phyloP scores from a whole-genome alignment of 129 eudicot species.

The Lonicera japonica region DNA sequence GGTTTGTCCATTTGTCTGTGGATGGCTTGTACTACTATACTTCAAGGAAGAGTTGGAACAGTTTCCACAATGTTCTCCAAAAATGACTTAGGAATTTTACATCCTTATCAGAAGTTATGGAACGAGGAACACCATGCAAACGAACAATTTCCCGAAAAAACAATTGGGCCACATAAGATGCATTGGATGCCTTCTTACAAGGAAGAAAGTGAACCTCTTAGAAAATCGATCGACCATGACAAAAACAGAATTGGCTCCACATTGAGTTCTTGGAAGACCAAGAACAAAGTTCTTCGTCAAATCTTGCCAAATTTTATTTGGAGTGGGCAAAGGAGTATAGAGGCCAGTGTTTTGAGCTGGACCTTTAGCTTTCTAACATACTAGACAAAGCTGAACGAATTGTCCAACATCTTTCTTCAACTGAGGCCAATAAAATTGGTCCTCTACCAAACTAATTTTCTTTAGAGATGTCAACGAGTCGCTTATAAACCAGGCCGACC shows the following conservation, averaged over 20 bases:
- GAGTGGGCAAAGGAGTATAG: constrained; percentile 2
- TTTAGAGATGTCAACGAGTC: too few species aligned
- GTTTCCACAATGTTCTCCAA: neutral
- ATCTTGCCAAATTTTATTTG: neutral
- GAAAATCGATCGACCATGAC: neutral
- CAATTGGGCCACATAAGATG: too few species aligned
- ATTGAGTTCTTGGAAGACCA: neutral
- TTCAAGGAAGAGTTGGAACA: neutral
- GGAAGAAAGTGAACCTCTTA: too few species aligned
- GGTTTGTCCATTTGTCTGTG: neutral
- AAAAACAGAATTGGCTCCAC: neutral
- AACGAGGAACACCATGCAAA: neutral
- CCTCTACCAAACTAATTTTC: too few species aligned
- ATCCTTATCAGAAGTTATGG: neutral
- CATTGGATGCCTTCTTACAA: too few species aligned
- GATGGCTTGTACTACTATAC: neutral
- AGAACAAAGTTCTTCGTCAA: constrained; percentile 3
- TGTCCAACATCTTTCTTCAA: neutral
- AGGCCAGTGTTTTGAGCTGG: too few species aligned
- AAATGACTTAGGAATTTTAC: neutral
- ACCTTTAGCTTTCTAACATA: too few species aligned
- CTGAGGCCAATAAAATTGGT: constrained; percentile 4
- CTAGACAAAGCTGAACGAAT: too few species aligned
- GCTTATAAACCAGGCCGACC: too few species aligned
- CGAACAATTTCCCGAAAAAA: constrained; percentile 3